phyloP scores from a whole-genome alignment of 441 rosid genomes.

The Bocquillonia castaneifolia region DNA sequence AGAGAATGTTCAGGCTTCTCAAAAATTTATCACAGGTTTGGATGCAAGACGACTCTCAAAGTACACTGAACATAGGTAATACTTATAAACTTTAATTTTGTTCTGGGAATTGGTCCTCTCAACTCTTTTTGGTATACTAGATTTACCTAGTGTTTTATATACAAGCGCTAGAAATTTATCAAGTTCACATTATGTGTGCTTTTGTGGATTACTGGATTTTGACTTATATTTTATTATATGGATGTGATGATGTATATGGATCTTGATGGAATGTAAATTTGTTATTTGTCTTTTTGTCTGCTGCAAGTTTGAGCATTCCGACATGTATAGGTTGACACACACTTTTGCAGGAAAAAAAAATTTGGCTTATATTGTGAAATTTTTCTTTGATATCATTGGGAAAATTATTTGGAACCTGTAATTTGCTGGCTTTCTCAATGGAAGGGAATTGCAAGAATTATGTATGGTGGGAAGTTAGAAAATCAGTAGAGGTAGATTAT shows the following conservation, averaged over 20 bases:
- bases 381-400: not conserved
- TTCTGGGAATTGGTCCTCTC: not conserved
- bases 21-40: slow-evolving; percentile 89
- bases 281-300: not conserved
- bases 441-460: not conserved
- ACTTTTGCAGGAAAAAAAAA: not conserved
- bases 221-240: not conserved
- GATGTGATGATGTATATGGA: not conserved
- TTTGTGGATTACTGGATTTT: no score
- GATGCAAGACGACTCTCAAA: slow-evolving; percentile 92
- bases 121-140: not conserved
- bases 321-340: not conserved
- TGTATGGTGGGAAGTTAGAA: not conserved
- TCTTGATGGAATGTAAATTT: not conserved
- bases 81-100: not conserved
- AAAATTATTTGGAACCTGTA: not conserved
- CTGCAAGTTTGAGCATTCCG: not conserved
- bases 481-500: not conserved
- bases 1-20: slow-evolving; percentile 81
- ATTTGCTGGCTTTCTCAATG: not conserved
- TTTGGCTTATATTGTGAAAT: not conserved
- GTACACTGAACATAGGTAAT: slow-evolving; percentile 71
- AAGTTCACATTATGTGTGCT: not conserved
- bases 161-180: not conserved
- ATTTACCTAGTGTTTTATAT: not conserved